Conservation (phyloP, 495 filamentous ascomycete species). For the Neurospora sp. region DNA sequence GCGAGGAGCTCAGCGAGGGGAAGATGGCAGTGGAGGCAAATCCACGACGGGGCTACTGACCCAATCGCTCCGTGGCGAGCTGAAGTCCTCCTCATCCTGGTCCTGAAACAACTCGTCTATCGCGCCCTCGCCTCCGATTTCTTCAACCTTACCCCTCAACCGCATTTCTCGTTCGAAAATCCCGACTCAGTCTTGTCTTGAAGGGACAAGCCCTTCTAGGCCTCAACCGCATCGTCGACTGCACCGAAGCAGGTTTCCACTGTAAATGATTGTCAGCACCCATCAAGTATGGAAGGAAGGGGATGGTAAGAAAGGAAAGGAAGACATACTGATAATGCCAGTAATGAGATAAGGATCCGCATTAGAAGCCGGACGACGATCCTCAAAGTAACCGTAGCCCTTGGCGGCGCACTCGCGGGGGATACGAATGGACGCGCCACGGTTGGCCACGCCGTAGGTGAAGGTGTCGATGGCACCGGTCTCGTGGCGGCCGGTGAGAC, state of each 20-base stretch:
- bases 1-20: constrained; percentile 78
- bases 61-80: constrained; percentile 70
- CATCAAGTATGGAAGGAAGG: too few species aligned
- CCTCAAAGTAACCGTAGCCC: constrained; percentile 94
- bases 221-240: not conserved
- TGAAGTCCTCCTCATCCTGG: constrained; percentile 64
- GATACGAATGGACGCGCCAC: constrained; percentile 76
- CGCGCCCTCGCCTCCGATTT: constrained; percentile 55
- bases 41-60: constrained; percentile 71
- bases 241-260: not conserved
- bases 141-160: too few species aligned
- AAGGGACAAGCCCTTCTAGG: not conserved
- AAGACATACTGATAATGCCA: constrained; percentile 1
- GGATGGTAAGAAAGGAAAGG: not conserved
- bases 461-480: constrained; percentile 82
- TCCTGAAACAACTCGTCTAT: constrained; percentile 59
- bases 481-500: constrained; percentile 87
- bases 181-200: not conserved
- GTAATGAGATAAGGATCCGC: constrained; percentile 66
- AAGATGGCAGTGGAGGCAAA: too few species aligned
- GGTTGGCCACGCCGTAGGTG: constrained; percentile 85
- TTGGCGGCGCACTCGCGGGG: constrained; percentile 77
- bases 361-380: constrained; percentile 84
- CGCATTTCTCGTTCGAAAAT: not conserved
- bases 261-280: too few species aligned